Base-by-base conservation (phyloP, 2,329 filamentous ascomycete species). In the Fusarium gaditjirri region DNA sequence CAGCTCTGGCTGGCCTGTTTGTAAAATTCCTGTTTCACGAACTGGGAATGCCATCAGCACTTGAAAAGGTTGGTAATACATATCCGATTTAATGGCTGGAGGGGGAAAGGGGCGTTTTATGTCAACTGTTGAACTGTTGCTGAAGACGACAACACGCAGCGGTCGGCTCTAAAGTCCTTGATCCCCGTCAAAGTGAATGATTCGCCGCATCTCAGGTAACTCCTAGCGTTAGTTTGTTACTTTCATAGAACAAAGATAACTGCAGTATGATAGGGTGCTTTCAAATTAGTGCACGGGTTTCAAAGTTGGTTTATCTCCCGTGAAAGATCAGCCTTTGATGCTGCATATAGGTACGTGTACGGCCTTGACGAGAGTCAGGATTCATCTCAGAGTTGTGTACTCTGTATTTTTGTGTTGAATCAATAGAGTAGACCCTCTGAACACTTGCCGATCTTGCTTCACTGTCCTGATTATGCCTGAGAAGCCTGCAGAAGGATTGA, bases 241-340 rank as follows among this genome's bases (percentile, higher is more conserved):
- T 25, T 29, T 55, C n/a, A 13, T 31, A 49, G 12, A 49, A 36
- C n/a, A 47, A 43, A 31, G 39, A 42, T 35, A 53, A 31, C 33
- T 41, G 53, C 25, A 21, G 46, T 49, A 50, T 27, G 46, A 53
- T 50, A 59, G 53, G 47, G 49, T 36, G 35, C 42, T 38, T 29
- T 58, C 36, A 55, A 44, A 39, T 61, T 62, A 52, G 65, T 55
- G 63, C 50, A 46, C 42, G 23, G 25, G 49, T 56, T 61, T 50
- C 62, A 54, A 54, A 19, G 46, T 36, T 62, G 39, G 29, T 21
- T 39, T 54, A 42, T 39, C 17, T 49, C 36, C 36, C 17, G 33
- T 65, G 49, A 44, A 64, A 58, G 50, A 27, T 36, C 38, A 42
- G 44, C 38, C 50, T 53, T 29, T 55, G 35, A 33, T 44, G 47